Evolutionary conservation across 1,284 basidiomycete genomes (phyloP), one percentile per base, ranked within the genome.

Genomic region (Cutaneotrichosporon sp.): DNA sequence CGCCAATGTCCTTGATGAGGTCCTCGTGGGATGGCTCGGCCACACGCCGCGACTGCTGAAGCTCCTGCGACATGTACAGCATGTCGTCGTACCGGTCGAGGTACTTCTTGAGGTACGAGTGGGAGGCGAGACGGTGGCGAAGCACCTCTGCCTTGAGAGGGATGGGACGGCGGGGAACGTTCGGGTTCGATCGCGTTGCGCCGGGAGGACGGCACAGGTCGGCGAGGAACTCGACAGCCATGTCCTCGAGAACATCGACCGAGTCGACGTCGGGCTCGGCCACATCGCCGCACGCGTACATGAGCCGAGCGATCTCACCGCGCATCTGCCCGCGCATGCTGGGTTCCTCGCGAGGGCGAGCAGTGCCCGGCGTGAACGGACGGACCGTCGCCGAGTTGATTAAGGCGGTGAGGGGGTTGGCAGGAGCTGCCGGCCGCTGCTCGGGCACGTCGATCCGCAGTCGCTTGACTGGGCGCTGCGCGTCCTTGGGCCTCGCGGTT

Each of bases 231-330:
- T 75, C 73, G 13, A 72, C 65, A 1, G 75, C 68, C 47, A 79
- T 63, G 63, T 78, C 77, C 63, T 78, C 77, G 60, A 78, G 66
- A 46, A 70, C 74, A 47, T 78, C 75, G 33, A 77, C 72, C 1
- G 77, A 68, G 52, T 77, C 72, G 27, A 70, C 54, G 42, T 70
- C 69, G 6, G 77, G 77, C 29, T 76, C 72, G 2, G 43, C 46
- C 1, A 73, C 75, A 49, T 78, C 77, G 6, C 77, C 77, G 14
- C 69, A 66, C 3, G 72, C 75, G 61, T 75, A 78, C 77, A 78
- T 77, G 42, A 78, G 60, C 22, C 71, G 58, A 4, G 75, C 69
- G 25, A 77, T 70, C 62, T 78, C 77, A 49, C 65, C 67, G 18
- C 73, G 64, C 76, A 78, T 78, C n/a, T 69, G 65, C 2, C 75